A percentile compares a stretch with the other conserved stretches of the same genome.
Evolutionary conservation across 2,329 filamentous ascomycete species (phyloP).

Genomic region (Thelonectria rubi): DNA sequence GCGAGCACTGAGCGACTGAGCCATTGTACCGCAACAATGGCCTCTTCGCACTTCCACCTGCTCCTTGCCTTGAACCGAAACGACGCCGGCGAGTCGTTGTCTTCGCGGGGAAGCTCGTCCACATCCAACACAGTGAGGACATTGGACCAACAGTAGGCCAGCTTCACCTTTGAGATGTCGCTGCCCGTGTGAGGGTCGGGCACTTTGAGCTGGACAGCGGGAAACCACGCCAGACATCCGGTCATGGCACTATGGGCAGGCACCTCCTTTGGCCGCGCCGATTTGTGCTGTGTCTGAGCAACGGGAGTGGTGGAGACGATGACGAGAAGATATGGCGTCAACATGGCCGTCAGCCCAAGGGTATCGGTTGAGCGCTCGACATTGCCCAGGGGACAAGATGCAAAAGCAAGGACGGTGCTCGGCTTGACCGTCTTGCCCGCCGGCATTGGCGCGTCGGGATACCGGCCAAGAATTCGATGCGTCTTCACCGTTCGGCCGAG

Average conservation of each 20-base stretch:
- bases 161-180: conserved; percentile 80
- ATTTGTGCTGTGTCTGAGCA: conserved; percentile 96
- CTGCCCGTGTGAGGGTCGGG: conserved; percentile 72
- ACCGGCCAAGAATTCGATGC: conserved; percentile 88
- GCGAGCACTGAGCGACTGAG: conserved; percentile 91
- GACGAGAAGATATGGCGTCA: conserved; percentile 94
- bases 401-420: conserved; percentile 93
- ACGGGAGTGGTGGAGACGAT: conserved; percentile 97
- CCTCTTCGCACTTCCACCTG: conserved; percentile 92
- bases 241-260: conserved; percentile 90
- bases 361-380: conserved; percentile 87
- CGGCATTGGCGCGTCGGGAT: conserved; percentile 75
- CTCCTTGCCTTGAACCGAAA: conserved; percentile 84
- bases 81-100: conserved; percentile 79
- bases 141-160: conserved; percentile 99
- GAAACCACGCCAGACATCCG: conserved; percentile 96
- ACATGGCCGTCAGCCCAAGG: conserved; percentile 90
- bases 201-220: conserved; percentile 89
- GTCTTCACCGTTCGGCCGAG: conserved; percentile 88
- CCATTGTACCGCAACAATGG: conserved; percentile 97
- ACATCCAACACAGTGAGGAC: conserved; percentile 94
- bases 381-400: conserved; percentile 91
- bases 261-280: conserved; percentile 88
- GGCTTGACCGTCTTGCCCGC: conserved; percentile 79
- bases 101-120: conserved; percentile 72